Percentiles rank a stretch among this genome's conserved stretches.
phyloP scores from a whole-genome alignment of 2,329 filamentous ascomycete genomes.

The Myriangium duriaei region DNA sequence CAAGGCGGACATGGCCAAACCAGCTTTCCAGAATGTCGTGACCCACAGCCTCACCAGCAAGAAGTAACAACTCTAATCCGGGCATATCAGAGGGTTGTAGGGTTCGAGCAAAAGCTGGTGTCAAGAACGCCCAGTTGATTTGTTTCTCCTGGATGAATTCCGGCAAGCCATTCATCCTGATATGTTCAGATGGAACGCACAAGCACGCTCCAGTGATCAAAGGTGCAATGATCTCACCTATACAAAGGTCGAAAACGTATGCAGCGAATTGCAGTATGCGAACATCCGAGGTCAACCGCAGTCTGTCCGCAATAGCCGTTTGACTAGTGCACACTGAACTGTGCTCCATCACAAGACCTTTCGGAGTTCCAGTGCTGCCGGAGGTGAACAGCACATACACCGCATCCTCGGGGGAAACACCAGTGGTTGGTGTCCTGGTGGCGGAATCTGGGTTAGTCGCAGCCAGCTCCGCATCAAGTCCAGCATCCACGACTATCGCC shows the following conservation, averaged over 20 bases:
- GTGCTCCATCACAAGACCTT: constrained; percentile 9
- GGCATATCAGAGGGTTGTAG: constrained; percentile 1
- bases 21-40: constrained; percentile 2
- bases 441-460: background rate
- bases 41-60: constrained; percentile 2
- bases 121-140: constrained; percentile 6
- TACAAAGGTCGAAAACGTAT: constrained; percentile 1
- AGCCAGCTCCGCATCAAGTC: background rate
- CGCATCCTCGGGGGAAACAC: background rate
- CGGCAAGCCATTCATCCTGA: constrained; percentile 1
- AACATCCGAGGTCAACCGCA: background rate
- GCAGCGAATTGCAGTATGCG: background rate
- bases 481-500: background rate
- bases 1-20: background rate
- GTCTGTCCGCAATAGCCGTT: background rate
- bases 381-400: constrained; percentile 14
- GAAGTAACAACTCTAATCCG: background rate
- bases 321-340: background rate
- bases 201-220: constrained; percentile 3
- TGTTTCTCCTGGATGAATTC: background rate
- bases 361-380: constrained; percentile 11
- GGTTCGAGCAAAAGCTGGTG: background rate
- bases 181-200: constrained; percentile 4
- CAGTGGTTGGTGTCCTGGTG: background rate
- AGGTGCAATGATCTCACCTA: constrained; percentile 1